Percentiles rank a stretch among this genome's conserved stretches.
These are phyloP conservation scores for Diutina pseudorugosa DNA, from an alignment of 1,139 yeast species.

Conservation along the genomic window DNA sequence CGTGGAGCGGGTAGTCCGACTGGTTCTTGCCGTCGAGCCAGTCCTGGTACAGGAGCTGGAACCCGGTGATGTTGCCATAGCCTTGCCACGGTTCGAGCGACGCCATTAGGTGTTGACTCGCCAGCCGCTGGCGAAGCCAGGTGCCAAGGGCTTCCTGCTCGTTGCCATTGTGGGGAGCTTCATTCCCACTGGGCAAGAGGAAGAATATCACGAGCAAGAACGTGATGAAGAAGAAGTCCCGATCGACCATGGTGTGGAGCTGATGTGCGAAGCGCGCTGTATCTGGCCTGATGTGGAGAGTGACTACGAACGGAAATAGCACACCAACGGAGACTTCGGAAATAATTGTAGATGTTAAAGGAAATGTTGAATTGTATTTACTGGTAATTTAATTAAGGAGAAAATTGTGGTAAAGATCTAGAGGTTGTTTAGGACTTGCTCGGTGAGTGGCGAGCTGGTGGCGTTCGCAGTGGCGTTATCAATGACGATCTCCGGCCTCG, in stretches of 20 bases:
- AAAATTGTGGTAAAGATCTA: no score
- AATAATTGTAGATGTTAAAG: no score
- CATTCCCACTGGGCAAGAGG: conserved; percentile 19
- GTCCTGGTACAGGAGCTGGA: conserved; percentile 50
- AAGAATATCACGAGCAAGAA: conserved; percentile 26
- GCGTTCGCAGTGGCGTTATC: background rate
- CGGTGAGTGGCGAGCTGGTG: background rate
- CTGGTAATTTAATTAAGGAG: no score
- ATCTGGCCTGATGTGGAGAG: background rate
- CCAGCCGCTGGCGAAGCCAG: conserved; percentile 21
- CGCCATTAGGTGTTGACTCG: conserved; percentile 20
- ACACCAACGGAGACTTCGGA: no score
- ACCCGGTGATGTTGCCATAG: conserved; percentile 68
- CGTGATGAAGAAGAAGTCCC: conserved; percentile 12
- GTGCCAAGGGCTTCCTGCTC: conserved; percentile 17
- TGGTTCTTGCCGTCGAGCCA: conserved; percentile 26
- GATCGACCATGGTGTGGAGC: background rate
- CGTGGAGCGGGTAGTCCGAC: conserved; percentile 47
- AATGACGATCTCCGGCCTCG: background rate
- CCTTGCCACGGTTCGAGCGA: conserved; percentile 37
- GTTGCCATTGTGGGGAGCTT: conserved; percentile 18
- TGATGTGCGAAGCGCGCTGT: background rate
- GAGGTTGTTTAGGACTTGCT: no score
- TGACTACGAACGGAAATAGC: background rate
- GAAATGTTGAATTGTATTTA: no score